Evolutionary conservation across 352 stramenopile species (phyloP).

Genomic region (Saprolegnia parasitica): DNA sequence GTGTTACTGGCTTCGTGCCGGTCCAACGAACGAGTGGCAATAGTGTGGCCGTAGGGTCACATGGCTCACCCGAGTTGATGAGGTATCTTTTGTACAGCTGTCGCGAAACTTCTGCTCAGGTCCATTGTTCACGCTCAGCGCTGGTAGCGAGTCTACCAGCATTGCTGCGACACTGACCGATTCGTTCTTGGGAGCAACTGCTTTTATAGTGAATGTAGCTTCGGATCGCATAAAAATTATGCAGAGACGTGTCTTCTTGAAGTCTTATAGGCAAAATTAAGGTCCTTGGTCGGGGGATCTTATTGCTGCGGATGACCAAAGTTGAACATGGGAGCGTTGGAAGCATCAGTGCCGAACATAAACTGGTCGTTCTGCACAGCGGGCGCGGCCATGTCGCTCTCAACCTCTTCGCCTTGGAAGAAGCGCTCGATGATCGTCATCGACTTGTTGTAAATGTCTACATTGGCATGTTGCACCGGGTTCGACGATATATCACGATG

Average conservation of each 20-base stretch:
- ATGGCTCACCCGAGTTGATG: too few species aligned
- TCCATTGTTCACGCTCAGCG: too few species aligned
- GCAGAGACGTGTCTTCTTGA: too few species aligned
- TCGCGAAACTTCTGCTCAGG: too few species aligned
- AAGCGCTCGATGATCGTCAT: constrained; percentile 97
- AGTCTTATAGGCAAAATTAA: too few species aligned
- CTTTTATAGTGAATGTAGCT: background rate
- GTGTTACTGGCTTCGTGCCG: too few species aligned
- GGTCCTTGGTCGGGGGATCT: background rate
- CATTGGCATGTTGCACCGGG: constrained; percentile 34
- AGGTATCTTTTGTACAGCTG: too few species aligned
- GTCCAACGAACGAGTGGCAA: too few species aligned
- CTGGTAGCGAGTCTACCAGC: background rate
- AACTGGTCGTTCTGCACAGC: constrained; percentile 42
- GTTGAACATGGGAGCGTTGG: constrained; percentile 77
- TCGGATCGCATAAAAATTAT: background rate
- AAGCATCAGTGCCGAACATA: constrained; percentile 56
- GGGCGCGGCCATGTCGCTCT: constrained; percentile 78
- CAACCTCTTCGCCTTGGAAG: constrained; percentile 96
- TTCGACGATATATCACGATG: constrained; percentile 50
- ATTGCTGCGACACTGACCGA: background rate
- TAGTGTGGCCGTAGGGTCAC: too few species aligned
- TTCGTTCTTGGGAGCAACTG: background rate
- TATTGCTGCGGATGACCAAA: constrained; percentile 42
- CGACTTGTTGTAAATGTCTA: constrained; percentile 89